Percentiles rank a stretch among this genome's conserved stretches.
Evolutionary conservation across 805 yeast genomes (phyloP).

Genomic region (Scheffersomyces amazonensis): DNA sequence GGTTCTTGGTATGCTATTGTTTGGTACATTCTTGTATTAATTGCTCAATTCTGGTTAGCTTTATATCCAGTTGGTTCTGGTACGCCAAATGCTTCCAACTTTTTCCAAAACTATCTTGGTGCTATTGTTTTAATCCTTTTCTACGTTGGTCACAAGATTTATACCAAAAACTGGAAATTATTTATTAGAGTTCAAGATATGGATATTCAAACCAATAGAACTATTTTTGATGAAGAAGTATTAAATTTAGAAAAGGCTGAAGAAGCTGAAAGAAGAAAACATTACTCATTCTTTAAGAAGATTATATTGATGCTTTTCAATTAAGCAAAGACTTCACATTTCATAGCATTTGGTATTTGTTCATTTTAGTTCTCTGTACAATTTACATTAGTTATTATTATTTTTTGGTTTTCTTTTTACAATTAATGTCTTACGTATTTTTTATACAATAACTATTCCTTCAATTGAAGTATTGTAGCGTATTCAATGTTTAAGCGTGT

Average conservation of each 20-base stretch:
- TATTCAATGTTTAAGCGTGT: too few species aligned
- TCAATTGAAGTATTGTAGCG: too few species aligned
- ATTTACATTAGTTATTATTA: too few species aligned
- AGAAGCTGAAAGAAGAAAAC: slow-evolving; percentile 15
- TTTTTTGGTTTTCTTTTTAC: too few species aligned
- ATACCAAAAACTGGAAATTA: slow-evolving; percentile 27
- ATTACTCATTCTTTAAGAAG: slow-evolving; percentile 15
- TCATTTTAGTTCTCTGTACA: too few species aligned
- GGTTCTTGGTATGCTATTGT: slow-evolving; percentile 36
- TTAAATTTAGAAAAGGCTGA: slow-evolving; percentile 27
- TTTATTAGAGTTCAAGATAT: slow-evolving; percentile 24
- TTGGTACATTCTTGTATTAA: slow-evolving; percentile 30
- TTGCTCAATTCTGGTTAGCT: slow-evolving; percentile 45
- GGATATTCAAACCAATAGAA: slow-evolving; percentile 27
- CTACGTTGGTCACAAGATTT: slow-evolving; percentile 32
- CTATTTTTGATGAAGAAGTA: slow-evolving; percentile 33
- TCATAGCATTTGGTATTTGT: too few species aligned
- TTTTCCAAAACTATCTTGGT: slow-evolving; percentile 34
- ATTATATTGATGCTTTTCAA: too few species aligned
- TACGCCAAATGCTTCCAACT: slow-evolving; percentile 23
- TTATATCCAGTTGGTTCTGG: slow-evolving; percentile 34
- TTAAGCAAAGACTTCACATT: too few species aligned
- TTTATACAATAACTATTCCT: too few species aligned
- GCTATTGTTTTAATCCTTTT: slow-evolving; percentile 28
- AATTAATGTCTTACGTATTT: too few species aligned